Evolutionary conservation across 352 stramenopile species (phyloP).

Genomic region (Phytopythium boreale): DNA sequence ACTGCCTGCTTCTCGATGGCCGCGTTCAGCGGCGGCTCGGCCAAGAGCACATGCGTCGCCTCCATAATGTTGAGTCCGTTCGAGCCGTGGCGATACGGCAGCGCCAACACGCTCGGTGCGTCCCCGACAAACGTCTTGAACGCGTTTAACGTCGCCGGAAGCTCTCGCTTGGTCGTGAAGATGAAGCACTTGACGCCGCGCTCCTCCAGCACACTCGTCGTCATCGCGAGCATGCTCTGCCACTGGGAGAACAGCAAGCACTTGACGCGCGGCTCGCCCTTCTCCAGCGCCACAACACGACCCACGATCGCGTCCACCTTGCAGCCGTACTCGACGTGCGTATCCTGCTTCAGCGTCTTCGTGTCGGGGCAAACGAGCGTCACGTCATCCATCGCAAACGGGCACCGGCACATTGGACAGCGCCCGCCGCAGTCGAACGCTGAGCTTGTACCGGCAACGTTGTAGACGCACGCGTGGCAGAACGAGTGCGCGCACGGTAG

Average conservation of each 20-base stretch:
- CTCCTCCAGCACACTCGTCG: slow-evolving; percentile 17
- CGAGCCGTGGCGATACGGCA: slow-evolving; percentile 86
- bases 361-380: slow-evolving; percentile 5
- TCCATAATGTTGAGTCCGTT: slow-evolving; percentile 91
- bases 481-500: slow-evolving; percentile 89
- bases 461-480: slow-evolving; percentile 43
- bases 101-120: slow-evolving; percentile 53
- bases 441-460: slow-evolving; percentile 24
- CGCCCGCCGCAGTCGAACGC: background rate
- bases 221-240: slow-evolving; percentile 77
- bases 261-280: slow-evolving; percentile 67
- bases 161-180: slow-evolving; percentile 49
- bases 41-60: slow-evolving; percentile 86
- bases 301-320: slow-evolving; percentile 69
- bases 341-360: background rate
- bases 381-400: background rate
- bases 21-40: slow-evolving; percentile 89
- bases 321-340: slow-evolving; percentile 35
- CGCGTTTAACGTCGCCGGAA: slow-evolving; percentile 34
- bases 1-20: slow-evolving; percentile 87
- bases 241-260: slow-evolving; percentile 91
- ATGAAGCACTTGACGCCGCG: slow-evolving; percentile 68
- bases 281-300: slow-evolving; percentile 43
- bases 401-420: background rate
- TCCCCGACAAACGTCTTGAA: slow-evolving; percentile 38